Evolutionary conservation across 176 grass and related monocot species (phyloP).

Genomic region (Cenchrus americanus): DNA sequence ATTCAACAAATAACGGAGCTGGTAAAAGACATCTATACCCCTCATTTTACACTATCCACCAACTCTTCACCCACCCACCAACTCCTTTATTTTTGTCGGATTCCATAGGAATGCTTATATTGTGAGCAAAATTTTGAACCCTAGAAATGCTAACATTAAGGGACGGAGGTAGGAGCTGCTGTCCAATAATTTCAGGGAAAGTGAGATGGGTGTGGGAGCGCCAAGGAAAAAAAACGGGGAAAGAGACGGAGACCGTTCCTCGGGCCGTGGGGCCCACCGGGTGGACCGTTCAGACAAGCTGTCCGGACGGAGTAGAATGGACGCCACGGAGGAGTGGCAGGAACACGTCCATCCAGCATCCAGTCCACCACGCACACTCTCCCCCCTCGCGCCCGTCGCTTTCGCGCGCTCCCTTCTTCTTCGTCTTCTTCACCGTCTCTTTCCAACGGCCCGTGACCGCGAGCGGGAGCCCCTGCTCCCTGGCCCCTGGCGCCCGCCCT

Average conservation of each 20-base stretch:
- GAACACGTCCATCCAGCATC: background rate
- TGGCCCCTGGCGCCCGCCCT: too few species aligned
- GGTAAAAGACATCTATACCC: too few species aligned
- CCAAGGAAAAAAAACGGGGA: background rate
- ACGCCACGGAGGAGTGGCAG: slow-evolving; percentile 40
- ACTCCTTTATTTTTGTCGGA: too few species aligned
- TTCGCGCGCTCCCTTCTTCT: background rate
- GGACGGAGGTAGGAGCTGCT: too few species aligned
- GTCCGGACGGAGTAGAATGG: slow-evolving; percentile 60
- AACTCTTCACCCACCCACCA: too few species aligned
- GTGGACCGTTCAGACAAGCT: slow-evolving; percentile 45
- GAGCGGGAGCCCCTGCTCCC: background rate
- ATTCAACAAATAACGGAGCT: too few species aligned
- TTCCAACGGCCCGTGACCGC: slow-evolving; percentile 14
- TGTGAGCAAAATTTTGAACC: too few species aligned
- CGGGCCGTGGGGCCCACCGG: background rate
- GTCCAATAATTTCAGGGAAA: slow-evolving; percentile 26
- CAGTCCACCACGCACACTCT: background rate
- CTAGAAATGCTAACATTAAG: too few species aligned
- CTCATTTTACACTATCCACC: too few species aligned
- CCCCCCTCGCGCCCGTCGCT: background rate
- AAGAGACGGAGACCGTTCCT: background rate
- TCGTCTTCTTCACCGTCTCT: background rate
- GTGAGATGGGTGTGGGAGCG: background rate
- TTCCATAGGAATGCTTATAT: too few species aligned